A percentile compares a stretch with the other conserved stretches of the same genome.
phyloP scores from a whole-genome alignment of 1,284 basidiomycete species.

The Marasmius tenuissimus region DNA sequence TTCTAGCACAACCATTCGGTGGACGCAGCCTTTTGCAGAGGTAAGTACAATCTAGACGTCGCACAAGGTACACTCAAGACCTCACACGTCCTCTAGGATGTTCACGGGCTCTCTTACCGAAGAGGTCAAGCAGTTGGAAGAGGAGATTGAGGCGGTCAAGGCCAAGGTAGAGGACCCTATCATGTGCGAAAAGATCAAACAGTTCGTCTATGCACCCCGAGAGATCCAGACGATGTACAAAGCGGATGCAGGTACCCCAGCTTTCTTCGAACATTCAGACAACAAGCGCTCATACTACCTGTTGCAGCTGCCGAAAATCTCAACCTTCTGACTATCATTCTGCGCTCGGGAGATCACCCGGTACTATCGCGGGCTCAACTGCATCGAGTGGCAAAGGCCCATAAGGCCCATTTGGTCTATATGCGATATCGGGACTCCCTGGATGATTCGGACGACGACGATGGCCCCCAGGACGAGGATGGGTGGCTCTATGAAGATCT shows the following conservation, averaged over 20 bases:
- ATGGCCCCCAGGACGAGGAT: conserved; percentile 89
- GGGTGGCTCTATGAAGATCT: conserved; percentile 95
- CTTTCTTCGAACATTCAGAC: not conserved
- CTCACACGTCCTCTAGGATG: conserved; percentile 61
- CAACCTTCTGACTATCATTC: conserved; percentile 81
- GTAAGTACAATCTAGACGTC: conserved; percentile 34
- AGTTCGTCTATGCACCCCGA: conserved; percentile 83
- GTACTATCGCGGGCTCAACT: conserved; percentile 73
- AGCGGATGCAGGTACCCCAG: conserved; percentile 65
- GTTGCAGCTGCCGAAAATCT: conserved; percentile 65
- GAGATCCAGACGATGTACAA: conserved; percentile 87
- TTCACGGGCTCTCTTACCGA: conserved; percentile 91
- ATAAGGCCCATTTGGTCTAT: conserved; percentile 78
- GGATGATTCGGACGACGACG: conserved; percentile 88
- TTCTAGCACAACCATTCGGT: conserved; percentile 97
- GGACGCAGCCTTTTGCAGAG: conserved; percentile 88
- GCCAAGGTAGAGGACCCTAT: conserved; percentile 88
- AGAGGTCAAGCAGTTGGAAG: conserved; percentile 82
- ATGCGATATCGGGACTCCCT: conserved; percentile 59
- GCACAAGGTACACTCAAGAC: not conserved
- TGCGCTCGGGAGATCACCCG: conserved; percentile 82
- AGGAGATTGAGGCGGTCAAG: conserved; percentile 84
- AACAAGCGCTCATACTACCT: not conserved
- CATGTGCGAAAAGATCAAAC: conserved; percentile 85
- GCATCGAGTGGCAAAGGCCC: conserved; percentile 74